Base-by-base conservation (phyloP, 768 basidiomycete species). In the Tricholoma terreum region DNA sequence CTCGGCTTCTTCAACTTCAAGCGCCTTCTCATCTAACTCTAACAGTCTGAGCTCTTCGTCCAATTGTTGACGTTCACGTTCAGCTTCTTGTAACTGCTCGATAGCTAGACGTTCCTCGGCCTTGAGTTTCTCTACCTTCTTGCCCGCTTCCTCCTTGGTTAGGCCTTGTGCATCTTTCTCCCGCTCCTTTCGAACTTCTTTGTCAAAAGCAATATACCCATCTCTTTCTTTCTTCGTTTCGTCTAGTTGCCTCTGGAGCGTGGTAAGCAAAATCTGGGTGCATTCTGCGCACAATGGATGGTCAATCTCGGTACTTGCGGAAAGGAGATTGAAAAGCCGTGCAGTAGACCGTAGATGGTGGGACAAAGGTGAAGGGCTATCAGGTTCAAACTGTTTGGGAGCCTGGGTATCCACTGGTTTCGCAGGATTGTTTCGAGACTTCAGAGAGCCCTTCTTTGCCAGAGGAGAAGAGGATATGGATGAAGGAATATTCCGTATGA, bases 261-360 rank as follows among this genome's bases (percentile, higher is more conserved):
- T 84, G 1, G 77, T 77, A 30, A 95, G 81, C 33, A 98, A 73
- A 49, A 89, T 81, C 65, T 90, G 87, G 3, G 94, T 92, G 71
- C 97, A 99, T 66, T 98, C 96, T 0, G 89, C 85, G 70, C 97
- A 99, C 7, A 99, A 80, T 5, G 97, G 97, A 68, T 98, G 94
- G 69, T 94, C 92, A 43, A 95, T 83, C 31, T 89, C 88, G 52
- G 88, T 86, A 42, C 86, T 79, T 55, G 86, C 82, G 11, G 90
- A 90, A 43, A 93, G 77, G 30, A 92, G 70, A 68, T 89, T 89
- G 69, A 91, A 87, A 36, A 94, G 77, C 17, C 84, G 84, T 58
- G 81, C 80, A 48, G 88, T 86, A 34, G 89, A 90, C 56, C 86
- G 85, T 57, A 92, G 75, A 65, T 89, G 88, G 70, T 89, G 85